Percentiles rank a stretch among this genome's conserved stretches.
Evolutionary conservation across 768 basidiomycete genomes (phyloP).

Genomic region (Chalciporus sphaerocephalus): DNA sequence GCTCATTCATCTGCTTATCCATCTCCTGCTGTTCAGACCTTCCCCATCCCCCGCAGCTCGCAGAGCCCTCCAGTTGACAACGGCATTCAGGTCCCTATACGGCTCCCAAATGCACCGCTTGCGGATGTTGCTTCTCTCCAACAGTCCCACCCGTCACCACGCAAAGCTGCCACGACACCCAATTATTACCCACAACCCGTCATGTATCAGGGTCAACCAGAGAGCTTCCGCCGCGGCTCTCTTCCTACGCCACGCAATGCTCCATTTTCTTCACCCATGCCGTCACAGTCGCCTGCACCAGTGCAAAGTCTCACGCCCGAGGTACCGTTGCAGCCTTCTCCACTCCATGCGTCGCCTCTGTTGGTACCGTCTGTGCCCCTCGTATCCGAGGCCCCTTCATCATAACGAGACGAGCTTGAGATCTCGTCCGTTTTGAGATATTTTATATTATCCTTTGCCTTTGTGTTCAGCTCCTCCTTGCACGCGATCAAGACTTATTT

Average conservation of each 20-base stretch:
- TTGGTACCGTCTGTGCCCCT: slow-evolving; percentile 22
- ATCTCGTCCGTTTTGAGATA: slow-evolving; percentile 14
- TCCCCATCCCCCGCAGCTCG: slow-evolving; percentile 56
- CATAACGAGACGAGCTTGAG: slow-evolving; percentile 8
- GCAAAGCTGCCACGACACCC: slow-evolving; percentile 32
- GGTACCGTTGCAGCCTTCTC: slow-evolving; percentile 20
- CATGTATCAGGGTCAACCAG: slow-evolving; percentile 28
- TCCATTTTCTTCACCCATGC: slow-evolving; percentile 30
- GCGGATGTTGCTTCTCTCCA: slow-evolving; percentile 60
- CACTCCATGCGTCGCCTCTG: slow-evolving; percentile 27
- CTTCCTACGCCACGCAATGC: slow-evolving; percentile 27
- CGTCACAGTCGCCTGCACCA: slow-evolving; percentile 24
- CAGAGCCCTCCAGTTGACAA: slow-evolving; percentile 48
- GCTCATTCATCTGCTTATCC: slow-evolving; percentile 61
- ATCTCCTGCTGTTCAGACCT: slow-evolving; percentile 57
- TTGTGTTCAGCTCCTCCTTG: slow-evolving; percentile 15
- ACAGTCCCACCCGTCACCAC: slow-evolving; percentile 30
- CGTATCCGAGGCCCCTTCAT: slow-evolving; percentile 18
- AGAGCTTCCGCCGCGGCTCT: slow-evolving; percentile 29
- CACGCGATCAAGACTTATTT: slow-evolving; percentile 30
- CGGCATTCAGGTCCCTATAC: slow-evolving; percentile 46
- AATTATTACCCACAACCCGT: slow-evolving; percentile 32
- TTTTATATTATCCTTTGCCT: slow-evolving; percentile 29
- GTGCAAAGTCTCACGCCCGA: slow-evolving; percentile 27
- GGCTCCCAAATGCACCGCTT: slow-evolving; percentile 69